A percentile compares a stretch with the other conserved stretches of the same genome.
Conservation (phyloP, 1,284 basidiomycete genomes). For the Lentinula novae-zelandiae region DNA sequence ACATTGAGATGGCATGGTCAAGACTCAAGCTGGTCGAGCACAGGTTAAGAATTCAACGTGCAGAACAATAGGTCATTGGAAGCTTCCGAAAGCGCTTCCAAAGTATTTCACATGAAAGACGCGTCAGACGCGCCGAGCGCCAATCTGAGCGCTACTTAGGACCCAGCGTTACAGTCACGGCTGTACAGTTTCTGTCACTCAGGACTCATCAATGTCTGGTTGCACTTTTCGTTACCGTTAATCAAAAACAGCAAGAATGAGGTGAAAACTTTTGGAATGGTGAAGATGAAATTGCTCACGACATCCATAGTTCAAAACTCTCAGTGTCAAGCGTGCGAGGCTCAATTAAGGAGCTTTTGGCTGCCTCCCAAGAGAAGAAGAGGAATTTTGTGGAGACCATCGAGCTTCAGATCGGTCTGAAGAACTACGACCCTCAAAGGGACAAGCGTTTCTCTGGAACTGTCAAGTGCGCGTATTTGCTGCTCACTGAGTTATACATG, state of each 20-base stretch:
- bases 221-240: background rate
- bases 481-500: background rate
- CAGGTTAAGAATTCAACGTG: background rate
- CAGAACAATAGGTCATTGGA: background rate
- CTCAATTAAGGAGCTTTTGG: conserved; percentile 84
- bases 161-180: background rate
- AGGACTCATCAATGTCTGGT: background rate
- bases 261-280: background rate
- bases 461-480: conserved; percentile 64
- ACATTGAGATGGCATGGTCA: conserved; percentile 32
- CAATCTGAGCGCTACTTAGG: background rate
- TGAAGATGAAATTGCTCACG: background rate
- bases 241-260: conserved; percentile 4
- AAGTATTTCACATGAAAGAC: background rate
- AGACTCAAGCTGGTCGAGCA: background rate
- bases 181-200: background rate
- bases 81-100: background rate
- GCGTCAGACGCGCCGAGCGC: background rate
- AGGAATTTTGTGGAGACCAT: conserved; percentile 91
- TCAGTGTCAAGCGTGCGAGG: conserved; percentile 99
- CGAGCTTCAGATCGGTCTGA: conserved; percentile 95
- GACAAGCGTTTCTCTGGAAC: conserved; percentile 98
- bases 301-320: conserved; percentile 56
- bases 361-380: conserved; percentile 77
- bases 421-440: conserved; percentile 97